phyloP scores from a whole-genome alignment of 345 rosid species.

The Heritiera littoralis region DNA sequence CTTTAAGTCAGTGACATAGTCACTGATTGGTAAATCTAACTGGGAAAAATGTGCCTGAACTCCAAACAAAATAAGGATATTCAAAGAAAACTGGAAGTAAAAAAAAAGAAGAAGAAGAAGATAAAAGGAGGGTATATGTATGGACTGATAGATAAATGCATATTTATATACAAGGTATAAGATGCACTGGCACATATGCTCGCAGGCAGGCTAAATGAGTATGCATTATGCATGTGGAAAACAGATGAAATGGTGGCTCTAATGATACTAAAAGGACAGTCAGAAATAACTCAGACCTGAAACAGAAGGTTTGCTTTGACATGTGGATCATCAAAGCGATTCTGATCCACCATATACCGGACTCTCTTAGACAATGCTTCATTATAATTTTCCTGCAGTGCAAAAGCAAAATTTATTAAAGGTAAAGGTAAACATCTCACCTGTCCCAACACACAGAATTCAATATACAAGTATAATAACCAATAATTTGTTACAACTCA shows the following conservation, averaged over 20 bases:
- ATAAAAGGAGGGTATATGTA: background rate
- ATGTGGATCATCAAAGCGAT: conserved; percentile 90
- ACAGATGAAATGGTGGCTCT: background rate
- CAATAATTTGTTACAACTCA: background rate
- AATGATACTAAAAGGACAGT: background rate
- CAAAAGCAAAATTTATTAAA: conserved; percentile 13
- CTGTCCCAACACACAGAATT: background rate
- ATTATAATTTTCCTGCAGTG: conserved; percentile 74
- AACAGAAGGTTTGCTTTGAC: conserved; percentile 85
- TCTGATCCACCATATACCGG: conserved; percentile 67
- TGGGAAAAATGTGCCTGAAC: conserved; percentile 89
- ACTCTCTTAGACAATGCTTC: conserved; percentile 74
- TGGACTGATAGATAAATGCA: background rate
- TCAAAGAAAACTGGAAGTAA: background rate
- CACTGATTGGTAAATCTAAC: conserved; percentile 86
- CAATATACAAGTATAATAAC: background rate
- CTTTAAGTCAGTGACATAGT: conserved; percentile 89
- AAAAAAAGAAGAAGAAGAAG: background rate
- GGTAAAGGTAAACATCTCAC: background rate
- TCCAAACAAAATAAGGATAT: conserved; percentile 11
- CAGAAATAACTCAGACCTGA: conserved; percentile 50
- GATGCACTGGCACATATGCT: background rate
- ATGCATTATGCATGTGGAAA: background rate
- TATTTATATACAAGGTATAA: background rate
- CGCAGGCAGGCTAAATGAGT: background rate